Evolutionary conservation across 768 basidiomycete species (phyloP).

Genomic region (Podaxis sp.): DNA sequence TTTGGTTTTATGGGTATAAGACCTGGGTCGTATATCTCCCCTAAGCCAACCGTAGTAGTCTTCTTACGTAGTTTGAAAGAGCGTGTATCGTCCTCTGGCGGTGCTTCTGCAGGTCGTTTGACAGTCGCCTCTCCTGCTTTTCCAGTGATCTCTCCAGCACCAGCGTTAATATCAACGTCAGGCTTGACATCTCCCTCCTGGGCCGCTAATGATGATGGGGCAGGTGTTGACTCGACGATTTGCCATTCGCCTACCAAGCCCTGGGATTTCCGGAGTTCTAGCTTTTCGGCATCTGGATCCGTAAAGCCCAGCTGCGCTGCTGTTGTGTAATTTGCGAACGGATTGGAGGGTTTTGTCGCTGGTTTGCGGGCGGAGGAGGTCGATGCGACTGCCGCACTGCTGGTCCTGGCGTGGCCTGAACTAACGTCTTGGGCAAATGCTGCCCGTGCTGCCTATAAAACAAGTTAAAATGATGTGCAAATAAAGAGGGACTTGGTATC

Average conservation of each 20-base stretch:
- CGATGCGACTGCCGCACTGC: conserved; percentile 26
- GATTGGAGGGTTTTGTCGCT: conserved; percentile 50
- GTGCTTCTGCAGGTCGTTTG: conserved; percentile 16
- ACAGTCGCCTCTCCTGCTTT: background rate
- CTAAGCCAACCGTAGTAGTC: conserved; percentile 54
- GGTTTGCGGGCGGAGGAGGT: conserved; percentile 36
- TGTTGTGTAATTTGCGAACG: conserved; percentile 84
- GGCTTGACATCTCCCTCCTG: conserved; percentile 29
- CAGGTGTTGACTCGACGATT: conserved; percentile 37
- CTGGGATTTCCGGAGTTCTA: conserved; percentile 53
- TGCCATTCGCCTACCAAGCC: conserved; percentile 81
- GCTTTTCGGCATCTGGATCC: conserved; percentile 71
- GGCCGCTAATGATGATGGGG: conserved; percentile 16
- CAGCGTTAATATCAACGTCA: conserved; percentile 26
- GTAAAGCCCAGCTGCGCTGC: conserved; percentile 76
- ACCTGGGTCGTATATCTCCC: conserved; percentile 80
- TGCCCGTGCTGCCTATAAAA: conserved; percentile 64
- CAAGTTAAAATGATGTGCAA: background rate
- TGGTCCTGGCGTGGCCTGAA: conserved; percentile 52
- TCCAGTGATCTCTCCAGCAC: background rate
- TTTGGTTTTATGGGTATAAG: conserved; percentile 62
- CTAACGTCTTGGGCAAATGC: conserved; percentile 77
- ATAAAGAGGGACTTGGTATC: conserved; percentile 13
- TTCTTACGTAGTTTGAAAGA: conserved; percentile 68
- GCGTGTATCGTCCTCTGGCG: conserved; percentile 50